A percentile compares a stretch with the other conserved stretches of the same genome.
Evolutionary conservation across 495 filamentous ascomycete genomes (phyloP).

Genomic region (Podospora anserina): DNA sequence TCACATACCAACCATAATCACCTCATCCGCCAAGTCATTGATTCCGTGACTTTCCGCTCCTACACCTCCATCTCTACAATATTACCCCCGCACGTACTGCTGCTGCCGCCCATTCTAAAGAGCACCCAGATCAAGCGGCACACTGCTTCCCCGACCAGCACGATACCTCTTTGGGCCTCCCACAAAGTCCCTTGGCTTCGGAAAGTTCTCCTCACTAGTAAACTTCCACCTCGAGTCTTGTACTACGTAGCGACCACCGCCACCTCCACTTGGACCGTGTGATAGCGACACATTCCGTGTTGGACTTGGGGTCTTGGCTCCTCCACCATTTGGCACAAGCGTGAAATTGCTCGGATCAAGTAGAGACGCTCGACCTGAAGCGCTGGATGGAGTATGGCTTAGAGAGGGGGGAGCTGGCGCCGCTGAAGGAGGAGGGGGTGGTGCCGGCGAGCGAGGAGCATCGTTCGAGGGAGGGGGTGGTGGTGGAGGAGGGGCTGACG

Average conservation of each 20-base stretch:
- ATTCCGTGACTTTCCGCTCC: background rate
- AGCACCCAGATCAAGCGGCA: slow-evolving; percentile 76
- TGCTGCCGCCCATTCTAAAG: slow-evolving; percentile 23
- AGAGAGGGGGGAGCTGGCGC: slow-evolving; percentile 36
- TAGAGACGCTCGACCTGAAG: slow-evolving; percentile 45
- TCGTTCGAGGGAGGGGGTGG: slow-evolving; percentile 24
- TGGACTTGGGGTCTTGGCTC: slow-evolving; percentile 44
- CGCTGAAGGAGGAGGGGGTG: slow-evolving; percentile 37
- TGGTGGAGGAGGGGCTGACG: slow-evolving; percentile 45
- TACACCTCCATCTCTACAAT: background rate
- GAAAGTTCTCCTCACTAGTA: slow-evolving; percentile 73
- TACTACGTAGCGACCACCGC: slow-evolving; percentile 53
- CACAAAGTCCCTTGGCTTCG: slow-evolving; percentile 76
- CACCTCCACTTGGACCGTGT: slow-evolving; percentile 36
- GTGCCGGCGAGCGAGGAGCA: slow-evolving; percentile 33
- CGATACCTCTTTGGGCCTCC: slow-evolving; percentile 74
- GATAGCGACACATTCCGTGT: slow-evolving; percentile 31
- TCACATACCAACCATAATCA: background rate
- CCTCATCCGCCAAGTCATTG: background rate
- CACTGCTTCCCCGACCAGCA: slow-evolving; percentile 88
- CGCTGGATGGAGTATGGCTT: slow-evolving; percentile 34
- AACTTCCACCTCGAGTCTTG: slow-evolving; percentile 87
- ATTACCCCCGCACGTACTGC: background rate
- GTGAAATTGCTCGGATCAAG: slow-evolving; percentile 77
- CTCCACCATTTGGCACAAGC: slow-evolving; percentile 52